Evolutionary conservation across 345 rosid genomes (phyloP), one percentile per base, ranked within the genome.

Genomic region (Eutrema japonicum): DNA sequence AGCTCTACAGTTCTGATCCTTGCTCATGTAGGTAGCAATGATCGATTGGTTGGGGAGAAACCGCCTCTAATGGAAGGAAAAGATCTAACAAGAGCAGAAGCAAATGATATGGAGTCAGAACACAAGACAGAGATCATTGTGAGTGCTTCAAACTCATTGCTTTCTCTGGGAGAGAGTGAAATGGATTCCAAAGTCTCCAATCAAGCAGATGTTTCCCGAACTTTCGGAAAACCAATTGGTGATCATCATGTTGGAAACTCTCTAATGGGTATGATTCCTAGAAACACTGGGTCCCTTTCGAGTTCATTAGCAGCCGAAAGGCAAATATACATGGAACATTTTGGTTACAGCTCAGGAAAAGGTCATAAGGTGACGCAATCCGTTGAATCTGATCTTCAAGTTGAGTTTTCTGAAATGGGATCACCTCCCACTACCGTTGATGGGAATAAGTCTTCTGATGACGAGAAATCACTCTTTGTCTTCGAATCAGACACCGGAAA

Each of bases 331-430:
- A 83, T 82, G 38, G 80, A 85, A 3, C 78, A 55, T 57, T 64
- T 73, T 27, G 82, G 81, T 63, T 80, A 54, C 70, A 49, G 54
- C 11, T 46, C 66, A 12, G 50, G 46, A 16, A 66, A 63, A 13
- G 71, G 86, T 71, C 95, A 81, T 75, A 85, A 83, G 45, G 83
- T 85, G 18, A 76, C 81, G 6, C 70, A 75, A 72, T 93, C 98
- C 16, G 76, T 84, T 51, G 97, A 92, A 72, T 93, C 98, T 38
- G 98, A 89, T 68, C 80, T 93, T 84, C 97, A 91, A 71, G 97
- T 93, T 49, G 98, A 91, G 82, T 83, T 93, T 64, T 93, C 98
- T 4, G 98, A 91, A 72, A 52, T 74, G 5, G 85, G 96, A 60
- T 91, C 98, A 32, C 97, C 97, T 41, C 83, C 88, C 29, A 47